A percentile compares a stretch with the other conserved stretches of the same genome.
Conservation (phyloP, 2,329 filamentous ascomycete species). For the Penicillium sp. region DNA sequence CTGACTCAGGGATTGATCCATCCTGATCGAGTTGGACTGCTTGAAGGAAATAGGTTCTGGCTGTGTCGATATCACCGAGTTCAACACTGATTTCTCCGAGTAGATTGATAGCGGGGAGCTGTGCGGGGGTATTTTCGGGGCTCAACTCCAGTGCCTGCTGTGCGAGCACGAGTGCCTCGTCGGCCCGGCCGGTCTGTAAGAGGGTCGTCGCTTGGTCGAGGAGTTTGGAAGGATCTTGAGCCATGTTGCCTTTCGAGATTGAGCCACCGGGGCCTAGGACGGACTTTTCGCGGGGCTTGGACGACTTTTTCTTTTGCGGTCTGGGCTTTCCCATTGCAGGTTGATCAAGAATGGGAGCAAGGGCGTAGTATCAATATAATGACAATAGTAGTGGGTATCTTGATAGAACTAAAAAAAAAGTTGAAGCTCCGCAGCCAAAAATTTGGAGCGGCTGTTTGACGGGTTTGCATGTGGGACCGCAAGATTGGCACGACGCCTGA, state of each 20-base stretch:
- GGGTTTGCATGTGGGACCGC: slow-evolving; percentile 43
- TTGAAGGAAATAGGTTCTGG: slow-evolving; percentile 69
- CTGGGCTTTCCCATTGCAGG: slow-evolving; percentile 55
- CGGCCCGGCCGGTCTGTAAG: slow-evolving; percentile 60
- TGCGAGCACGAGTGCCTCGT: slow-evolving; percentile 58
- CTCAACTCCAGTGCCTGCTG: slow-evolving; percentile 52
- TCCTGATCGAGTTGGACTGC: slow-evolving; percentile 77
- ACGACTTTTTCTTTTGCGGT: slow-evolving; percentile 48
- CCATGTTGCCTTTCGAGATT: slow-evolving; percentile 44
- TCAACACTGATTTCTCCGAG: slow-evolving; percentile 82
- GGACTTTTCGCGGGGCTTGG: slow-evolving; percentile 45
- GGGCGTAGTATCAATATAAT: not conserved
- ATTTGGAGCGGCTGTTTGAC: slow-evolving; percentile 39
- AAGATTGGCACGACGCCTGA: slow-evolving; percentile 20
- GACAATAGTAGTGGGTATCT: slow-evolving; percentile 6
- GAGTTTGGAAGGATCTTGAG: slow-evolving; percentile 56
- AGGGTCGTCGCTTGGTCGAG: slow-evolving; percentile 58
- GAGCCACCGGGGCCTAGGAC: slow-evolving; percentile 44
- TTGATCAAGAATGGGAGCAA: slow-evolving; percentile 1
- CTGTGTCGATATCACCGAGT: slow-evolving; percentile 75
- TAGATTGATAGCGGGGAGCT: slow-evolving; percentile 66
- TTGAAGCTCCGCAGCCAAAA: slow-evolving; percentile 27
- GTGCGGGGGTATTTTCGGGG: slow-evolving; percentile 35
- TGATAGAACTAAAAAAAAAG: slow-evolving; percentile 23
- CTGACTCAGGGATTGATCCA: slow-evolving; percentile 67